Evolutionary conservation across 1,284 basidiomycete genomes (phyloP), one percentile per base, ranked within the genome.

Genomic region (Apiotrichum laibachii): DNA sequence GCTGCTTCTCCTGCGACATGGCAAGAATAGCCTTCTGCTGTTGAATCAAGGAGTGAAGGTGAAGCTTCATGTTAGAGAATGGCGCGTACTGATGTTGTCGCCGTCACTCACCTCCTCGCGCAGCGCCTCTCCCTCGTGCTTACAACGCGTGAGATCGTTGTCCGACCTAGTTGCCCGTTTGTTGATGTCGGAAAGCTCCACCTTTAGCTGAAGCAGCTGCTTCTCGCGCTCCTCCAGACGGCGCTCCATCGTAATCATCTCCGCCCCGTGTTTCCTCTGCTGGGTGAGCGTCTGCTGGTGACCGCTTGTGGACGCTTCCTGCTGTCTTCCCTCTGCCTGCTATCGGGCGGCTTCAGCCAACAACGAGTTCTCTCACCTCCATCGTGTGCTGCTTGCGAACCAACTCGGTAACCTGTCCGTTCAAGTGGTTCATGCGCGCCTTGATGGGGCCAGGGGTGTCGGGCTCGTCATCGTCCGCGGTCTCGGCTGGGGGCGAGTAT

Each of bases 21-120:
- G 69, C 72, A 4, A 77, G 53, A 1, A 71, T 37, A 2, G 72
- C 71, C 55, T 71, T 72, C 39, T 72, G 71, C 53, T 72, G 71
- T 46, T 68, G 65, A 0, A 74, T 57, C 8, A 65, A 26, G 1
- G 71, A 67, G 33, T 66, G 57, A 2, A 73, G 63, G 21, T 73
- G 66, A 1, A 77, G 56, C 75, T 76, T 50, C 12, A 1, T 16
- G 56, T 55, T 39, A 61, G 52, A 10, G 8, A 12, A 13, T 0
- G 10, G 18, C 12, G 6, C 5, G 0, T 12, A 18, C 3, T 7
- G 26, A 7, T 31, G 26, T 31, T 31, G 26, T 31, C 7, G 37
- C 37, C 37, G 37, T 37, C 37, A 26, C 57, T 59, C 52, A 76
- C 74, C 67, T 75, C 72, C n/a, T 74, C 67, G 11, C 69, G 62